Evolutionary conservation across 2,329 filamentous ascomycete species (phyloP).

Genomic region (Diplodia seriata): DNA sequence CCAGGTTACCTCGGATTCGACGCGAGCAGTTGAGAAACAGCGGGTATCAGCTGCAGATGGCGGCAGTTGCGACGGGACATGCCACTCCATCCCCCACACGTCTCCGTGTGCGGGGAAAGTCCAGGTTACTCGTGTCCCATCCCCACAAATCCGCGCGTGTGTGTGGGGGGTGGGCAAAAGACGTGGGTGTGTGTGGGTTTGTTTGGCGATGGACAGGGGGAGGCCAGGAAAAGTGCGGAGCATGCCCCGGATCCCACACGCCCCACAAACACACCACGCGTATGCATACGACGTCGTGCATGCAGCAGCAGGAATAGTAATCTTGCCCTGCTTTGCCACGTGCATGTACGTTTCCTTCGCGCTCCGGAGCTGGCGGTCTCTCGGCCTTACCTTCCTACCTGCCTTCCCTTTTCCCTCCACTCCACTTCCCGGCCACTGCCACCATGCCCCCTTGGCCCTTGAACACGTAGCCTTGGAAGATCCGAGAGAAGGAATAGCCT

Average conservation of each 20-base stretch:
- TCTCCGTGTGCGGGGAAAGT: background rate
- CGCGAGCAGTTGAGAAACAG: background rate
- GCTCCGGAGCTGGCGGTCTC: background rate
- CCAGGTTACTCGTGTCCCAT: background rate
- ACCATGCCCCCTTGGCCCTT: background rate
- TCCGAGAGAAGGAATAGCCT: background rate
- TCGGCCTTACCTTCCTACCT: background rate
- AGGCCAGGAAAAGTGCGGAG: background rate
- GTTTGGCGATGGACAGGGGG: background rate
- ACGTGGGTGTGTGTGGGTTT: background rate
- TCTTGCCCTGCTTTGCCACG: no score
- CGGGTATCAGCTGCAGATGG: background rate
- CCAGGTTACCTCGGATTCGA: background rate
- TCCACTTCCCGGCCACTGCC: background rate
- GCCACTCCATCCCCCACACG: background rate
- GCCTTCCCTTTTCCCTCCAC: background rate
- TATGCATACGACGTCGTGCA: background rate
- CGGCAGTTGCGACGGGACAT: constrained; percentile 1
- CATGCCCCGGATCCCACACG: background rate
- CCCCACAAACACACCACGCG: background rate
- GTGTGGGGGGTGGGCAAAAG: background rate
- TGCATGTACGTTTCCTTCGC: background rate
- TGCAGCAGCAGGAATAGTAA: background rate
- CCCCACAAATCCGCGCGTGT: background rate
- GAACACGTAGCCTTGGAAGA: background rate